Base-by-base conservation (phyloP, 2,329 filamentous ascomycete genomes). In the Alternaria burnsii region DNA sequence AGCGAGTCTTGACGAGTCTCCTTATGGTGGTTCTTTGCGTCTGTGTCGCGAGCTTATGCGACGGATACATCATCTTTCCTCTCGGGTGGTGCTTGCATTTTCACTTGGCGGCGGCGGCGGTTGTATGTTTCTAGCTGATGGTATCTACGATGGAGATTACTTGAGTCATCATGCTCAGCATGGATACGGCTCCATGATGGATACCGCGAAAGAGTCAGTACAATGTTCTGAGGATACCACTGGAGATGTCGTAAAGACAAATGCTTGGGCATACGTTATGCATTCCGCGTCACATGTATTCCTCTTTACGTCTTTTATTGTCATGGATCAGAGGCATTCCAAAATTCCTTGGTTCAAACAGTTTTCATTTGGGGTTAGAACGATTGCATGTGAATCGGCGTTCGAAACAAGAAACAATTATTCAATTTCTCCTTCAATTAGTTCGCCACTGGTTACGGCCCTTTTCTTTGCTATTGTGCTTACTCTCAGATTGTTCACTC, bases 71-170 rank as follows among this genome's bases (percentile, higher is more conserved):
- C 68, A 75, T 75, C 61, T 68, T 68, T 67, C 59, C 63, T 65
- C 61, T 66, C 52, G 70, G 66, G 71, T 69, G 70, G 69, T 63
- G 60, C 62, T 66, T 77, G 76, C 75, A 78, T 79, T 78, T 75
- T 73, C 74, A 75, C 65, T 67, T 55, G 76, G 72, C 46, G 77
- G 76, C 66, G 75, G 76, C 74, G 77, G 76, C 66, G 75, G 76
- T 74, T 78, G 70, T 76, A 76, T 76, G 67, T 73, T 73, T 73
- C 63, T 69, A 67, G 59, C 61, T 70, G 57, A 68, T 52, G 72
- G 71, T 76, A 72, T 77, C 76, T 63, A 67, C 54, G 67, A 62
- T 51, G 65, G 63, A 65, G 62, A 47, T 50, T 59, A 62, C 60
- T 62, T 54, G 59, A 63, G 50, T 55, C 46, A 50, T 52, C 34